A percentile compares a stretch with the other conserved stretches of the same genome.
These are phyloP conservation scores for Plantago major DNA, from an alignment of 257 asterid species.

Conservation along the genomic window DNA sequence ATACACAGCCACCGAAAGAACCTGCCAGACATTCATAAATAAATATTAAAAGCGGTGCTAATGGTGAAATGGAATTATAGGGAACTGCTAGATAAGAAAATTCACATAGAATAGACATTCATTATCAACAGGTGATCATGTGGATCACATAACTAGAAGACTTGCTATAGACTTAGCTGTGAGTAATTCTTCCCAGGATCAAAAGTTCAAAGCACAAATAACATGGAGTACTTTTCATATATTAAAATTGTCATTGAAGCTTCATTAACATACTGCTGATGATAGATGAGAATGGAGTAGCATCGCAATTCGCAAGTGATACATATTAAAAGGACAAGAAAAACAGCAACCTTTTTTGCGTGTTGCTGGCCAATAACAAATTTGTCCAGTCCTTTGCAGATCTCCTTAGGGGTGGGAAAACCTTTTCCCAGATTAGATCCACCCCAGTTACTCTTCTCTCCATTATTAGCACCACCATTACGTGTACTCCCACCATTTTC, in stretches of 20 bases:
- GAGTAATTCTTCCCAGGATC: no score
- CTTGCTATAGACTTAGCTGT: background rate
- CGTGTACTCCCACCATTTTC: conserved; percentile 27
- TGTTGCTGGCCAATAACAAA: conserved; percentile 92
- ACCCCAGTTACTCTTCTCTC: conserved; percentile 74
- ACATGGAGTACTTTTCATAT: conserved; percentile 10
- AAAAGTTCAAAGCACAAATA: background rate
- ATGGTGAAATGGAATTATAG: background rate
- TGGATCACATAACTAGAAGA: conserved; percentile 14
- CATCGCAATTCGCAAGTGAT: background rate
- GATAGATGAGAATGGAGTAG: background rate
- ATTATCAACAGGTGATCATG: conserved; percentile 18
- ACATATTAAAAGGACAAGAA: conserved; percentile 10
- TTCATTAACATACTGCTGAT: background rate
- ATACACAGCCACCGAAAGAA: conserved; percentile 86
- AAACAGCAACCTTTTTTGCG: conserved; percentile 71
- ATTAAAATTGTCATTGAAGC: no score
- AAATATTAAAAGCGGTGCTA: conserved; percentile 3
- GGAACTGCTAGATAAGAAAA: conserved; percentile 11
- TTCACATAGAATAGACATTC: background rate
- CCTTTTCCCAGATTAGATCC: conserved; percentile 79
- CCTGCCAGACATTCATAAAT: conserved; percentile 44
- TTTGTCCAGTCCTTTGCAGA: conserved; percentile 82
- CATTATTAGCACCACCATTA: conserved; percentile 31
- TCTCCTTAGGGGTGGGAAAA: conserved; percentile 91